phyloP scores from a whole-genome alignment of 148 eudicot species.

The Drosera capensis region DNA sequence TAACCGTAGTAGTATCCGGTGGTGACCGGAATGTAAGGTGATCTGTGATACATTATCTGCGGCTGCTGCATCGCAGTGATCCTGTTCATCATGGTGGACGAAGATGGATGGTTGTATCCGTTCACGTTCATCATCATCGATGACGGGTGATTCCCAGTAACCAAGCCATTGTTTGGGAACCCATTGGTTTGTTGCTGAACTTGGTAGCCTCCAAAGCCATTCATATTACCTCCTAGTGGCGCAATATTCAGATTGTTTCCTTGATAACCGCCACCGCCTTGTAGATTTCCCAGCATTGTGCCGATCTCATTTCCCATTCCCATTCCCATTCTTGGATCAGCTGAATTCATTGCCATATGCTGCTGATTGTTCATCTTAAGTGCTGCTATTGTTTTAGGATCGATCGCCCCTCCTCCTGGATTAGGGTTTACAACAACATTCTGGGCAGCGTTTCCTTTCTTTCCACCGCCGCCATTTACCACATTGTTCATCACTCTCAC shows the following conservation, averaged over 20 bases:
- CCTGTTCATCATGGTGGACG: slow-evolving; percentile 41
- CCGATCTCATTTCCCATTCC: no score
- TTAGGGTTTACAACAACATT: slow-evolving; percentile 19
- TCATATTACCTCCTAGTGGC: slow-evolving; percentile 10
- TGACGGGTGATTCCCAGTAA: slow-evolving; percentile 11
- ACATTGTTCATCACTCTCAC: no score
- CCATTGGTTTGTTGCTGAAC: no score
- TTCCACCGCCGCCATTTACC: slow-evolving; percentile 10
- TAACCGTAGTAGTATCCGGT: slow-evolving; percentile 56
- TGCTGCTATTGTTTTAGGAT: slow-evolving; percentile 25
- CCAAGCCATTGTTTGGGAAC: slow-evolving; percentile 16
- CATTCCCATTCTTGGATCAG: slow-evolving; percentile 19
- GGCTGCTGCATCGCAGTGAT: slow-evolving; percentile 25
- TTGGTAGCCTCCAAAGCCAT: slow-evolving; percentile 15
- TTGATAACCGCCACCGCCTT: no score
- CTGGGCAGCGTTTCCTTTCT: slow-evolving; percentile 9
- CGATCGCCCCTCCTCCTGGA: slow-evolving; percentile 22
- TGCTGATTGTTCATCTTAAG: slow-evolving; percentile 21
- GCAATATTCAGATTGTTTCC: slow-evolving; percentile 17
- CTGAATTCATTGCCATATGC: slow-evolving; percentile 1
- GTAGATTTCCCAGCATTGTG: no score
- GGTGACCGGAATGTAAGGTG: slow-evolving; percentile 40
- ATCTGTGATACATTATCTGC: slow-evolving; percentile 58
- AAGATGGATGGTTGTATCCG: no score
- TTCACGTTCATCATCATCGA: no score